A percentile compares a stretch with the other conserved stretches of the same genome.
Conservation (phyloP, 257 asterid genomes). For the Gardenia jasminoides region DNA sequence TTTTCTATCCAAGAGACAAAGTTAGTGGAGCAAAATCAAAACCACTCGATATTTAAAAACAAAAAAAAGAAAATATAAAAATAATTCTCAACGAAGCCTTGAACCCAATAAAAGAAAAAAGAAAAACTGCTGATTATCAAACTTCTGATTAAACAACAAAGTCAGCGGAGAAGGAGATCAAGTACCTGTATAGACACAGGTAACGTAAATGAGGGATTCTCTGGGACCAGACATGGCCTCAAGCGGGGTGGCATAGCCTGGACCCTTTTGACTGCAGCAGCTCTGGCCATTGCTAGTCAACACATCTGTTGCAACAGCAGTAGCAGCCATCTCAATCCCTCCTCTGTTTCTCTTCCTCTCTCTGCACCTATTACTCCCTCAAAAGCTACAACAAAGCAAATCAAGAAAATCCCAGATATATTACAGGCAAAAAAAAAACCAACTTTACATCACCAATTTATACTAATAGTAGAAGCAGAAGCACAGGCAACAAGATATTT, state of each 20-base stretch:
- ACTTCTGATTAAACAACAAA: not conserved
- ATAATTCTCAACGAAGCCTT: too few species aligned
- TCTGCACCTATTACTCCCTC: not conserved
- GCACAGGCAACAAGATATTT: not conserved
- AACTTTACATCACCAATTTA: not conserved
- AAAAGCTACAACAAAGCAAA: not conserved
- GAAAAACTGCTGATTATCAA: not conserved
- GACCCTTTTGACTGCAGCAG: constrained; percentile 68
- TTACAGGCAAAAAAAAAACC: too few species aligned
- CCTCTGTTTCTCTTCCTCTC: not conserved
- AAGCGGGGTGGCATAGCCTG: constrained; percentile 86
- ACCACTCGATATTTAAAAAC: not conserved
- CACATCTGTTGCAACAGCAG: constrained; percentile 55
- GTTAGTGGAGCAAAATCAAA: not conserved
- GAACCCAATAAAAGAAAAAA: too few species aligned
- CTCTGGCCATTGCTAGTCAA: constrained; percentile 24
- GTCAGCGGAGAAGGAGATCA: too few species aligned
- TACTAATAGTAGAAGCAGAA: not conserved
- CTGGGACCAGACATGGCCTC: constrained; percentile 94
- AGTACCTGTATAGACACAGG: constrained; percentile 79
- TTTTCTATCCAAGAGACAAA: too few species aligned
- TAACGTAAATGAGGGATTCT: constrained; percentile 84
- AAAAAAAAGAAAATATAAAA: not conserved
- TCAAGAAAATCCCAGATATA: not conserved
- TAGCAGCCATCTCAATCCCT: constrained; percentile 44